These are phyloP conservation scores for Neostapfia colusana DNA, from an alignment of 176 grass and related monocot species.

Conservation along the genomic window DNA sequence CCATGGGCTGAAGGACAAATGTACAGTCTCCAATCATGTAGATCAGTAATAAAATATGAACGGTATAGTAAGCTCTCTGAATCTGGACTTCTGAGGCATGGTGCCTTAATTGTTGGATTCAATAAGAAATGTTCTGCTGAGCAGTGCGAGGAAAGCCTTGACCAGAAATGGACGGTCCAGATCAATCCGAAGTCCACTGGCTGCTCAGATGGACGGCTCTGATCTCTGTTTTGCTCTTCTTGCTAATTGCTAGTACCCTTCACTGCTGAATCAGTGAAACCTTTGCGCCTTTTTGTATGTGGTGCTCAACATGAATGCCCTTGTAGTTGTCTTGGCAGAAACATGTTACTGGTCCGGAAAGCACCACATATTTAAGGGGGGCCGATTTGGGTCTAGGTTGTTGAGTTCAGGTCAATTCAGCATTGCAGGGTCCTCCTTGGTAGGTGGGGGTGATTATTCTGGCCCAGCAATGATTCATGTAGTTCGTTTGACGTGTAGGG, in stretches of 20 bases:
- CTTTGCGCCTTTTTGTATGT: slow-evolving; percentile 1
- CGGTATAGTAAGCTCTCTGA: background rate
- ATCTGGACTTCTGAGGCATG: background rate
- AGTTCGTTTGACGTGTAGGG: slow-evolving; percentile 28
- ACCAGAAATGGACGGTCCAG: slow-evolving; percentile 18
- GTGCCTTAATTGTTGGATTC: slow-evolving; percentile 17
- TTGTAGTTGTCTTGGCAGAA: slow-evolving; percentile 1
- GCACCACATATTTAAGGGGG: background rate
- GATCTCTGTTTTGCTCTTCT: background rate
- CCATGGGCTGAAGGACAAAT: background rate
- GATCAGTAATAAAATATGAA: background rate
- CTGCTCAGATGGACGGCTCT: background rate
- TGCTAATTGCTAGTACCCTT: background rate
- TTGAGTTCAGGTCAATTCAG: slow-evolving; percentile 26
- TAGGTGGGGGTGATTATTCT: slow-evolving; percentile 46
- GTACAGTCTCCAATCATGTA: background rate
- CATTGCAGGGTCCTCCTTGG: slow-evolving; percentile 29
- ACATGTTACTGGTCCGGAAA: slow-evolving; percentile 25
- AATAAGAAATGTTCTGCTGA: background rate
- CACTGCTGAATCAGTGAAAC: background rate
- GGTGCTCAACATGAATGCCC: slow-evolving; percentile 3
- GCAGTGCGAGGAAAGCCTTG: background rate
- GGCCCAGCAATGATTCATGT: slow-evolving; percentile 31
- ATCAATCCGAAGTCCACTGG: background rate
- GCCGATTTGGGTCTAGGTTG: slow-evolving; percentile 37